Evolutionary conservation across 1,284 basidiomycete species (phyloP).

Genomic region (Cryptococcus sp.): DNA sequence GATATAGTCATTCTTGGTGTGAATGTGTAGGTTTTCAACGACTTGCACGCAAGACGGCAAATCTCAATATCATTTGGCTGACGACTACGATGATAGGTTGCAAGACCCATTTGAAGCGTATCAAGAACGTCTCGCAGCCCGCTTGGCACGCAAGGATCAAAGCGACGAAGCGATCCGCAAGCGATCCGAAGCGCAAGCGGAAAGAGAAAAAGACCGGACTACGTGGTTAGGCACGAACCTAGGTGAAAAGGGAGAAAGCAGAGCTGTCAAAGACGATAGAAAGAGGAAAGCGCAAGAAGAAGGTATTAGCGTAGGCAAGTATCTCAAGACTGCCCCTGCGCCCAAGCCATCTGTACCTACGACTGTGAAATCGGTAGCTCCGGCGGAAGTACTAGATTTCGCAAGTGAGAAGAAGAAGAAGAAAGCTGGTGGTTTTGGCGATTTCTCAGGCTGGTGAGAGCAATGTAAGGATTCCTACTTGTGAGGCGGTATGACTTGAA

Average conservation of each 20-base stretch:
- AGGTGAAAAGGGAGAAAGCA: conserved; percentile 45
- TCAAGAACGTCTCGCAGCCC: conserved; percentile 47
- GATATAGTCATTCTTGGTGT: conserved; percentile 62
- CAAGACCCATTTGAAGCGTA: conserved; percentile 57
- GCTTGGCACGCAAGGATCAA: conserved; percentile 46
- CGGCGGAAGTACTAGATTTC: conserved; percentile 32
- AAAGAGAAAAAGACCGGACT: conserved; percentile 54
- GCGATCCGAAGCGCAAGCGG: conserved; percentile 45
- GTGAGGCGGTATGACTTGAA: too few species aligned
- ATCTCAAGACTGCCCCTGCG: conserved; percentile 36
- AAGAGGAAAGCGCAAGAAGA: conserved; percentile 42
- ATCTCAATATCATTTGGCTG: neutral
- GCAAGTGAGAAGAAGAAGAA: conserved; percentile 53
- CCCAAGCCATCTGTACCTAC: neutral
- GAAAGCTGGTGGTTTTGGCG: conserved; percentile 54
- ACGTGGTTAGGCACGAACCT: conserved; percentile 54
- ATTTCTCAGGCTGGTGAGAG: conserved; percentile 53
- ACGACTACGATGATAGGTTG: conserved; percentile 36
- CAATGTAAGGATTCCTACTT: too few species aligned
- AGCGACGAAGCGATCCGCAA: conserved; percentile 46
- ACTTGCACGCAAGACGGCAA: neutral
- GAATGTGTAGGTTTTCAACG: conserved; percentile 39
- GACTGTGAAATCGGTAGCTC: neutral
- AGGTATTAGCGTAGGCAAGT: conserved; percentile 53
- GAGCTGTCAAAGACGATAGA: conserved; percentile 30